Evolutionary conservation across 192 early-diverging fungal species (phyloP).

Genomic region (Coemansia sp.): DNA sequence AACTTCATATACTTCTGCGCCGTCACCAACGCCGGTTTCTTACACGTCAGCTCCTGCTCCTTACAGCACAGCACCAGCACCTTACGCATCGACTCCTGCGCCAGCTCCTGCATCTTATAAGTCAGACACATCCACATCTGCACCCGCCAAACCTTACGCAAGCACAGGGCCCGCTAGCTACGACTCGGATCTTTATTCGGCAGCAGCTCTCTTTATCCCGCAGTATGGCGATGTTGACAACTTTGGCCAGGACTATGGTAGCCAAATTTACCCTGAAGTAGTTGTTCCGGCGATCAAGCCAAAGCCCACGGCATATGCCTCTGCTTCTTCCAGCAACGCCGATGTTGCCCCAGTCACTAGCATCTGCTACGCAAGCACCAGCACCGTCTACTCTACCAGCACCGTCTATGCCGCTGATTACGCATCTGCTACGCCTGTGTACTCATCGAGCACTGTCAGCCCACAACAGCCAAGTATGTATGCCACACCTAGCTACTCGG

Average conservation of each 20-base stretch:
- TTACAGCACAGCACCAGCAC: conserved; percentile 5
- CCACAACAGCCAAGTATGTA: not conserved
- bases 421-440: not conserved
- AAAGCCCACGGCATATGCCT: not conserved
- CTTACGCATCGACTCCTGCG: conserved; percentile 7
- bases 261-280: not conserved
- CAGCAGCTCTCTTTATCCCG: not conserved
- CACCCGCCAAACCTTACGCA: not conserved
- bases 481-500: not conserved
- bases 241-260: not conserved
- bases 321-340: not conserved
- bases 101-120: conserved; percentile 16
- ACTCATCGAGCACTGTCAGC: not conserved
- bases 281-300: conserved; percentile 12
- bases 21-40: no score
- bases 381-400: conserved; percentile 28
- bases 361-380: conserved; percentile 14
- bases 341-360: conserved; percentile 13
- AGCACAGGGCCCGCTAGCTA: not conserved
- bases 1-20: no score
- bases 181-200: not conserved
- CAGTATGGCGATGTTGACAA: conserved; percentile 4
- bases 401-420: conserved; percentile 25
- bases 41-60: conserved; percentile 1
- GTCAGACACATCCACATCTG: not conserved